These are phyloP conservation scores for Fusarium armeniacum DNA, from an alignment of 2,329 filamentous ascomycete species.

Conservation along the genomic window DNA sequence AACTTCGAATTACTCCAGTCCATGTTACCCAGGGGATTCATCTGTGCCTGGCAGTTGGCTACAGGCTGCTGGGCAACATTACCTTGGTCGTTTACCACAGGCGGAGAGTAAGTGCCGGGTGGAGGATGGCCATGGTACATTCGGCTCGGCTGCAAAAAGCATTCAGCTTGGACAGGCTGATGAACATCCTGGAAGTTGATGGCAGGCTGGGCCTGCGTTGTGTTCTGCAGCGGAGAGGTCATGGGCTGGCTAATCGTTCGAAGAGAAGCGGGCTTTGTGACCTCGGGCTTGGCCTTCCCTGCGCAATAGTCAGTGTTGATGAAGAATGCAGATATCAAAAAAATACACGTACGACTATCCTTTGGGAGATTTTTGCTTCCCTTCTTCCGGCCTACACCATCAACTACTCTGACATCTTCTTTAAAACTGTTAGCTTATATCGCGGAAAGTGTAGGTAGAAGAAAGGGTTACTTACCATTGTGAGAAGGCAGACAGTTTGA, in stretches of 20 bases:
- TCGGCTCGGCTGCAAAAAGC: neutral
- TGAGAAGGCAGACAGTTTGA: neutral
- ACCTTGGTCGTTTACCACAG: neutral
- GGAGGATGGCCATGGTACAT: neutral
- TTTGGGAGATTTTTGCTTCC: neutral
- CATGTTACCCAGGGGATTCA: neutral
- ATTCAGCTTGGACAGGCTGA: neutral
- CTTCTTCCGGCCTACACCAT: neutral
- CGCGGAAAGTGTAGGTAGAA: neutral
- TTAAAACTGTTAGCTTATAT: neutral
- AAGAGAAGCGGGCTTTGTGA: neutral
- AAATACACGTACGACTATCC: neutral
- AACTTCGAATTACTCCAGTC: neutral
- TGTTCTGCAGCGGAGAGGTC: neutral
- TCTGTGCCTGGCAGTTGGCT: neutral
- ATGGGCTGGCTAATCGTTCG: neutral
- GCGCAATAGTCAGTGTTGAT: neutral
- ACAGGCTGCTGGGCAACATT: neutral
- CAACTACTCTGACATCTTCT: neutral
- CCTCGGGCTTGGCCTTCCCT: neutral
- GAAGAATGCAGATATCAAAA: too few relatives aligned
- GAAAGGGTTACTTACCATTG: neutral
- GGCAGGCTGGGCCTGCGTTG: neutral
- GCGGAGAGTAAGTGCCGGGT: neutral
- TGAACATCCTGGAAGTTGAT: neutral